Conservation (phyloP, 176 grass and related monocot species). For the Juncus inflexus region DNA sequence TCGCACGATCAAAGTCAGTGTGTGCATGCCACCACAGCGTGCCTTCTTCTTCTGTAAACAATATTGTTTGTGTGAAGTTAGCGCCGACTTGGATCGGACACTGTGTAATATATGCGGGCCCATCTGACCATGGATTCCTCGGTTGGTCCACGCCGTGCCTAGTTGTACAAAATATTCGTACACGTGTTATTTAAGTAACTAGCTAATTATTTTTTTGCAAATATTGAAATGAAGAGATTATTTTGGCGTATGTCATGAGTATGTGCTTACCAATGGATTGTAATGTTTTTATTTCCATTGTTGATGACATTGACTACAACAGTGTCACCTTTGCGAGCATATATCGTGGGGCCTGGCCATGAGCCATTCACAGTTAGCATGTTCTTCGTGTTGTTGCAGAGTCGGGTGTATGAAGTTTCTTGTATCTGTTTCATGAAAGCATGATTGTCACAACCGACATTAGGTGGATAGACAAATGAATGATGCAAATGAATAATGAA, state of each 20-base stretch:
- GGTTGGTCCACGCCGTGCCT: constrained; percentile 36
- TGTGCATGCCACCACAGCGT: constrained; percentile 36
- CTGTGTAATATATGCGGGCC: constrained; percentile 33
- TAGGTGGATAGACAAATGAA: too few species aligned
- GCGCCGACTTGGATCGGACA: constrained; percentile 28
- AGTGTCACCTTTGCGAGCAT: constrained; percentile 25
- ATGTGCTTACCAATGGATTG: constrained; percentile 25
- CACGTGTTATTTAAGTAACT: neutral
- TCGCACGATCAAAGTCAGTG: constrained; percentile 29
- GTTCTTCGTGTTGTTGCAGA: constrained; percentile 37
- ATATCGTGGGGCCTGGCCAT: constrained; percentile 32
- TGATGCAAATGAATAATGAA: too few species aligned
- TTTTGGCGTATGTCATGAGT: neutral
- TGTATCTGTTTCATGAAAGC: constrained; percentile 13
- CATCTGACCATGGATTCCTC: constrained; percentile 33
- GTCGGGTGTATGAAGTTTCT: constrained; percentile 36
- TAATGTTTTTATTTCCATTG: constrained; percentile 39
- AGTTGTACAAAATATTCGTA: neutral
- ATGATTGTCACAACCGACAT: too few species aligned
- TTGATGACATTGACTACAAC: constrained; percentile 45
- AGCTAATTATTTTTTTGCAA: neutral
- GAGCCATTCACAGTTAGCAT: constrained; percentile 33
- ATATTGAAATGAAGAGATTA: neutral
- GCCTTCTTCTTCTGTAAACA: constrained; percentile 29
- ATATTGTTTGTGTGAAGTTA: constrained; percentile 26